Evolutionary conservation across 2,329 filamentous ascomycete species (phyloP).

Genomic region (Scortechinia acanthostroma): DNA sequence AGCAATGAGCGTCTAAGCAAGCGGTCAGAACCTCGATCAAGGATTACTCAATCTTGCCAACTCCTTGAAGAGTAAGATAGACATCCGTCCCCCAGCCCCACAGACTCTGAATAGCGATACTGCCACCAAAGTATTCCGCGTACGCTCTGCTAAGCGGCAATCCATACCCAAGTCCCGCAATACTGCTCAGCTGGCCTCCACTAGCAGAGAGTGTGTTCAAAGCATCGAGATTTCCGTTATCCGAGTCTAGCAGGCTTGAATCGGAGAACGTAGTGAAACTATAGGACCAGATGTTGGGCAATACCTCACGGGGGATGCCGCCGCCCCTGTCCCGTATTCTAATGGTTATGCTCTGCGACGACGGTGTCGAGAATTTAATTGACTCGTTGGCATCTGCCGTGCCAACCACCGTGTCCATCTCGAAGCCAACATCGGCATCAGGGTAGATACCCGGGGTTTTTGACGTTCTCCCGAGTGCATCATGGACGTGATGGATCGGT

Average conservation of each 20-base stretch:
- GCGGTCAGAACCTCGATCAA: too few relatives aligned
- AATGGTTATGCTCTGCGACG: slow-evolving; percentile 82
- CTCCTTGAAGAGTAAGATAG: slow-evolving; percentile 57
- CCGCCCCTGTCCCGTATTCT: slow-evolving; percentile 92
- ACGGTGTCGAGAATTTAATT: slow-evolving; percentile 52
- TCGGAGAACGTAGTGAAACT: slow-evolving; percentile 92
- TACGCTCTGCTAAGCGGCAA: slow-evolving; percentile 85
- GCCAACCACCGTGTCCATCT: not conserved
- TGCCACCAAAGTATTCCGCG: slow-evolving; percentile 95
- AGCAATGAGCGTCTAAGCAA: too few relatives aligned
- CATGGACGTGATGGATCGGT: slow-evolving; percentile 5
- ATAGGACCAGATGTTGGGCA: slow-evolving; percentile 90
- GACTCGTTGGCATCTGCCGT: slow-evolving; percentile 18
- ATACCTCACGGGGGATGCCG: slow-evolving; percentile 77
- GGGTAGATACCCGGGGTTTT: not conserved
- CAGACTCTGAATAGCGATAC: slow-evolving; percentile 87
- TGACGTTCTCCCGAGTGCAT: slow-evolving; percentile 6
- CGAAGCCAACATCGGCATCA: not conserved
- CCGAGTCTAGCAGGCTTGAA: slow-evolving; percentile 35
- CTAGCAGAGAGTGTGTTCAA: slow-evolving; percentile 70
- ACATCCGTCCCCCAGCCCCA: slow-evolving; percentile 84
- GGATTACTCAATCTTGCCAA: slow-evolving; percentile 41
- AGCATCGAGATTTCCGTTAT: slow-evolving; percentile 34
- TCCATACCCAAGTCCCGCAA: slow-evolving; percentile 89
- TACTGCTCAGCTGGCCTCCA: slow-evolving; percentile 70